Evolutionary conservation across 2,329 filamentous ascomycete genomes (phyloP), one percentile per base, ranked within the genome.

Genomic region (Ascosphaera pollenicola): DNA sequence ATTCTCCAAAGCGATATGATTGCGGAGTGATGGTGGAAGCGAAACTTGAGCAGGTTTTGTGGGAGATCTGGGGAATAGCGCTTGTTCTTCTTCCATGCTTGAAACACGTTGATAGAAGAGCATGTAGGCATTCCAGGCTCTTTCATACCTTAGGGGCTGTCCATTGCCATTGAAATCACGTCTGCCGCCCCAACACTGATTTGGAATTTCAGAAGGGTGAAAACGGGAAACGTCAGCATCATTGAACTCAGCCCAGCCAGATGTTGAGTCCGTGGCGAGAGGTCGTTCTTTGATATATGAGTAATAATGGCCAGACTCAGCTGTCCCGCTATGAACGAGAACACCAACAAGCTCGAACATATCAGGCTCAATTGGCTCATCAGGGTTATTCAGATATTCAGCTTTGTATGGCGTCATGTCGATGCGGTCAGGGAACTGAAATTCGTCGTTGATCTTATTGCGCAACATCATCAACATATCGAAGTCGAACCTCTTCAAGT

Each of bases 261-360:
- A 57, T 40, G 49, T 60, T 8, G 61, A 60, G 3, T 54, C 54
- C 26, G 59, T 54, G 11, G 55, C 55, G 16, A 66, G 58, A 13
- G 81, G 73, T 15, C 84, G 70, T 54, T 93, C 79, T 39, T 83
- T 78, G 45, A 91, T 83, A 54, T 84, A 95, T 0, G 87, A 95
- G 58, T 94, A 95, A 59, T 98, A 98, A 55, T 98, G 89, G 0
- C 89, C 89, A 19, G 83, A 87, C 52, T 94, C 83, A 10, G 87
- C 84, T 2, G 80, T 92, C 13, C 89, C 89, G 11, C 80, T 78
- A 54, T 98, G 89, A 2, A 98, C 83, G 15, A 98, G 72, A 36
- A 98, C 73, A 2, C 89, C 89, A n/a, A 93, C 85, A 2, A 98
- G 68, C 55, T 94, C 83, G 50, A 95, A 98, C 1, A 80, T 56